phyloP scores from a whole-genome alignment of 805 yeast genomes.

The Teunomyces atbi region DNA sequence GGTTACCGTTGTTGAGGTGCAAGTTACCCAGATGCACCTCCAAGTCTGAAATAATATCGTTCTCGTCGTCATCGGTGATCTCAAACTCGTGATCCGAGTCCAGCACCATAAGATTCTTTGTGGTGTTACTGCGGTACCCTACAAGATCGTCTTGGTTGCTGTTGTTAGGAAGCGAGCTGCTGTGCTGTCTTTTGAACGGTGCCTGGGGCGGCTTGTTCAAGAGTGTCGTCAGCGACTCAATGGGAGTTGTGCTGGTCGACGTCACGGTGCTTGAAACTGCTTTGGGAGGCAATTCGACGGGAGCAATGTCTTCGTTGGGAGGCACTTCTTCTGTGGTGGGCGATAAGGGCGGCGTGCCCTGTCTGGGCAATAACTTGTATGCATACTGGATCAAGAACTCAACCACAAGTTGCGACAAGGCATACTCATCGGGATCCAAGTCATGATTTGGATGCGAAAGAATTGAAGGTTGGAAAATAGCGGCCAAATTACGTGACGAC shows the following conservation, averaged over 20 bases:
- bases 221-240: constrained; percentile 8
- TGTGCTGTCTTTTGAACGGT: constrained; percentile 25
- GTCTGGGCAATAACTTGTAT: constrained; percentile 67
- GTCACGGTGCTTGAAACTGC: constrained; percentile 10
- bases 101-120: constrained; percentile 22
- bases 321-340: background rate
- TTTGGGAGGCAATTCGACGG: background rate
- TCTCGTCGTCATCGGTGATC: constrained; percentile 24
- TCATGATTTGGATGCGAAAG: constrained; percentile 91
- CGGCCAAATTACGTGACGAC: constrained; percentile 92
- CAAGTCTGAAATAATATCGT: constrained; percentile 12
- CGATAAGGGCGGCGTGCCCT: constrained; percentile 9
- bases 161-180: constrained; percentile 33
- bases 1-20: constrained; percentile 2
- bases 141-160: constrained; percentile 21
- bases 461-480: constrained; percentile 96
- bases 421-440: constrained; percentile 89
- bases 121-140: background rate
- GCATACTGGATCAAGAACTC: constrained; percentile 88
- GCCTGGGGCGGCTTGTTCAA: constrained; percentile 13
- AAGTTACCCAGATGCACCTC: constrained; percentile 9
- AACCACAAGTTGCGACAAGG: constrained; percentile 78
- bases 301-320: constrained; percentile 1
- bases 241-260: constrained; percentile 16
- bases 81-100: constrained; percentile 44